Base-by-base conservation (phyloP, 441 rosid species). In the Populus tomentosa region DNA sequence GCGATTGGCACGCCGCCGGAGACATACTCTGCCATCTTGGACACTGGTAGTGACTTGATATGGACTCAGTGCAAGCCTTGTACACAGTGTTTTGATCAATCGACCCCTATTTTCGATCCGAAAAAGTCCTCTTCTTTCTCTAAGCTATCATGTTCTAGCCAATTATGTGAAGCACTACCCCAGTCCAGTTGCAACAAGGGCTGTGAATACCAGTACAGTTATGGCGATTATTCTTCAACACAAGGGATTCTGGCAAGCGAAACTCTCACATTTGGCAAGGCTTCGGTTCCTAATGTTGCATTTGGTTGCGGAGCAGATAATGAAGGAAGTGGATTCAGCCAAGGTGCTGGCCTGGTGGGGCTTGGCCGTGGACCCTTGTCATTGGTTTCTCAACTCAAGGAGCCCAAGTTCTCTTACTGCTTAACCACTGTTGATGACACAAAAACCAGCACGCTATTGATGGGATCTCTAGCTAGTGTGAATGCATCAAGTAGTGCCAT, bases 21-120 rank as follows among this genome's bases (percentile, higher is more conserved):
- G 73, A 82, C 82, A 10, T 90, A 82, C 86, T 75, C 85, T 5
- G 99, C 98, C 4, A 92, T 96, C 28, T 35, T 94, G 78, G 98
- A 96, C 75, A 92, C 99, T 0, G 98, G 98, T 0, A 94, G 98
- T 63, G 99, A 96, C 77, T 82, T 96, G 53, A 90, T 96, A 38
- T 96, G 99, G 99, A 96, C 98, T 20, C 98, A 96, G 61, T 96
- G 99, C 85, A 85, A 92, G 86, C 98, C 98, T 7, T 96, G 99
- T 28, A 73, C 76, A 0, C 85, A 91, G 59, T 96, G 99, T 77
- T 96, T 80, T 16, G 71, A 86, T 26, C 99, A 96, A 76, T 85
- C 98, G 2, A 87, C 89, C 5, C 98, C 98, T 0, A 83, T 96
- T 38, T 96, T 92, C 21, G 91, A 96, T 77, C 99, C 99, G 0